Percentiles rank a stretch among this genome's conserved stretches.
phyloP scores from a whole-genome alignment of 2,329 filamentous ascomycete species.

The Dothistroma septosporum region DNA sequence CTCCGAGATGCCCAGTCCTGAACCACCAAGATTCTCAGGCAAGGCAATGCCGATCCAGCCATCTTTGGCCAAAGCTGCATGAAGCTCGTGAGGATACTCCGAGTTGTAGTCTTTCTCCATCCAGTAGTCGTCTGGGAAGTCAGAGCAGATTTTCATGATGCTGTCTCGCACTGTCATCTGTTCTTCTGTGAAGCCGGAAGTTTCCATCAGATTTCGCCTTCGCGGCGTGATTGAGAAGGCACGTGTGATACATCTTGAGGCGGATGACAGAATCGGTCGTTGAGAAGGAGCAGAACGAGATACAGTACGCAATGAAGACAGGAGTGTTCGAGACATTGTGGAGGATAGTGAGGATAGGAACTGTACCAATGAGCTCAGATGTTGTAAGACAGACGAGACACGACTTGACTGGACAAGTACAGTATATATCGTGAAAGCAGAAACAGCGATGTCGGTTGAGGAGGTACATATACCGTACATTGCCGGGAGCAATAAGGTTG shows the following conservation, averaged over 20 bases:
- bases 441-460: not conserved
- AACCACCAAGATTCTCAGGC: slow-evolving; percentile 68
- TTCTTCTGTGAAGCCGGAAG: slow-evolving; percentile 65
- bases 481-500: not conserved
- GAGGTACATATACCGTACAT: not conserved
- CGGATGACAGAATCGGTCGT: not conserved
- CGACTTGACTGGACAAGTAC: not conserved
- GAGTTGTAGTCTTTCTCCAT: slow-evolving; percentile 66
- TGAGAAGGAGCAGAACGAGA: slow-evolving; percentile 12
- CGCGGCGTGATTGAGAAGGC: slow-evolving; percentile 34
- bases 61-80: slow-evolving; percentile 65
- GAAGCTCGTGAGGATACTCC: slow-evolving; percentile 69
- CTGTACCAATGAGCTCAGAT: not conserved
- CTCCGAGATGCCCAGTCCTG: slow-evolving; percentile 73
- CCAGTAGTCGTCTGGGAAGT: slow-evolving; percentile 74
- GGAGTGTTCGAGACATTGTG: slow-evolving; percentile 21
- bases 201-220: slow-evolving; percentile 60
- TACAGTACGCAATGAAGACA: slow-evolving; percentile 19
- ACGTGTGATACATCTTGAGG: slow-evolving; percentile 20
- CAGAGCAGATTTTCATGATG: slow-evolving; percentile 62
- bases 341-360: not conserved
- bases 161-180: slow-evolving; percentile 70
- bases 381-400: not conserved
- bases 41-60: slow-evolving; percentile 81
- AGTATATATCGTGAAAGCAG: not conserved